These are phyloP conservation scores for Backusella tarrabulga DNA, from an alignment of 192 early-diverging fungal species.

Conservation along the genomic window DNA sequence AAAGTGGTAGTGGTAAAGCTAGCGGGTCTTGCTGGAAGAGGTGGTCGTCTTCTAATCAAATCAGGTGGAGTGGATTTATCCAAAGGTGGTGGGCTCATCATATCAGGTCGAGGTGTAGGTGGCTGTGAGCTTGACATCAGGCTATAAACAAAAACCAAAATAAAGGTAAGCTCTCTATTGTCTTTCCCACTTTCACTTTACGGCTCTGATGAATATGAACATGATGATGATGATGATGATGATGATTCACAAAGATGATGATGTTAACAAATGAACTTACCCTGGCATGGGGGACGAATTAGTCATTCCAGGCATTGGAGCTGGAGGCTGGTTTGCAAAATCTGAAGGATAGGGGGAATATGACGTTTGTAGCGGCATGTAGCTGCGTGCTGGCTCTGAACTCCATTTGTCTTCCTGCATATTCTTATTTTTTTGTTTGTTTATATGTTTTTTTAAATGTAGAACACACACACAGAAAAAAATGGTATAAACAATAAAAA, in stretches of 20 bases:
- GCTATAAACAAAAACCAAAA: neutral
- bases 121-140: constrained; percentile 31
- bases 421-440: neutral
- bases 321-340: neutral
- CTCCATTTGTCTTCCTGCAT: constrained; percentile 5
- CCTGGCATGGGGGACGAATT: neutral
- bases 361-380: constrained; percentile 1
- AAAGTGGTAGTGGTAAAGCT: constrained; percentile 25
- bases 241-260: neutral
- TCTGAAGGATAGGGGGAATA: constrained; percentile 8
- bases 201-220: neutral
- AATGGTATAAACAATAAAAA: neutral
- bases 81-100: constrained; percentile 12
- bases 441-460: neutral
- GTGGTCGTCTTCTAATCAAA: constrained; percentile 17
- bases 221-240: neutral
- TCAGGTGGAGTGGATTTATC: constrained; percentile 9
- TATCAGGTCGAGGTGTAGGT: constrained; percentile 30
- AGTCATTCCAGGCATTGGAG: neutral
- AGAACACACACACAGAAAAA: neutral
- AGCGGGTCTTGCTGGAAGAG: constrained; percentile 13
- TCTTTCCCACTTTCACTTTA: neutral
- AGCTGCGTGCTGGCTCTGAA: neutral
- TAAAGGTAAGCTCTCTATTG: neutral
- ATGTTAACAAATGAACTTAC: neutral